phyloP scores from a whole-genome alignment of 208 protist genomes.

The Acanthamoeba royreba region DNA sequence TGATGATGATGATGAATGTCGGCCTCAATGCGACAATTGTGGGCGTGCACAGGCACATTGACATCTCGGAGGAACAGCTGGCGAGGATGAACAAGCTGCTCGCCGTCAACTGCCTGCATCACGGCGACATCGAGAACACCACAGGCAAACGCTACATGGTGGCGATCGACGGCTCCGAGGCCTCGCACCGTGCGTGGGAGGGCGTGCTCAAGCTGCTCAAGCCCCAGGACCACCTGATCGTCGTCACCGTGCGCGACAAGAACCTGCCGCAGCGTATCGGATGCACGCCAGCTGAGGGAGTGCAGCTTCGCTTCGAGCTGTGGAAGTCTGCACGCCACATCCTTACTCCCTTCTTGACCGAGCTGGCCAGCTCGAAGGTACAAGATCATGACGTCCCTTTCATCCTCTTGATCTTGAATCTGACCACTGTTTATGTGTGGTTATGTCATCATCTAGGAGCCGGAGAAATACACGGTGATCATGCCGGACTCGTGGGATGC shows the following conservation, averaged over 20 bases:
- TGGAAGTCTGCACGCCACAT: not conserved
- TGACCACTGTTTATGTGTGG: too few relatives aligned
- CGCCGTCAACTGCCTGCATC: not conserved
- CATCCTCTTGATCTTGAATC: too few relatives aligned
- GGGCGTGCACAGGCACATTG: not conserved
- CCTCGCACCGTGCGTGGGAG: not conserved
- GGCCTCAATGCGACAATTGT: too few relatives aligned
- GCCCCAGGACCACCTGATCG: not conserved
- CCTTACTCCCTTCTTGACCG: not conserved
- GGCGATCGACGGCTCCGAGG: not conserved
- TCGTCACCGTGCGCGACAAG: not conserved
- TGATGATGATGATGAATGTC: too few relatives aligned
- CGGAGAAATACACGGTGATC: not conserved
- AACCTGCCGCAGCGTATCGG: not conserved
- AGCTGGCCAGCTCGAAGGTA: not conserved
- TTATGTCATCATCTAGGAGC: not conserved
- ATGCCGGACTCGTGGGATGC: not conserved
- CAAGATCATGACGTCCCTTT: too few relatives aligned
- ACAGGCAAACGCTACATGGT: not conserved
- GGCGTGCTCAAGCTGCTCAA: not conserved
- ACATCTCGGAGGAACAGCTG: not conserved
- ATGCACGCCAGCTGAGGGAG: not conserved
- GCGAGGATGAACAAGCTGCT: not conserved
- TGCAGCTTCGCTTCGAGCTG: not conserved
- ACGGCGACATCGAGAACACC: not conserved